Evolutionary conservation across 23 red algal species (phyloP).

Genomic region (Gracilaria domingensis): DNA sequence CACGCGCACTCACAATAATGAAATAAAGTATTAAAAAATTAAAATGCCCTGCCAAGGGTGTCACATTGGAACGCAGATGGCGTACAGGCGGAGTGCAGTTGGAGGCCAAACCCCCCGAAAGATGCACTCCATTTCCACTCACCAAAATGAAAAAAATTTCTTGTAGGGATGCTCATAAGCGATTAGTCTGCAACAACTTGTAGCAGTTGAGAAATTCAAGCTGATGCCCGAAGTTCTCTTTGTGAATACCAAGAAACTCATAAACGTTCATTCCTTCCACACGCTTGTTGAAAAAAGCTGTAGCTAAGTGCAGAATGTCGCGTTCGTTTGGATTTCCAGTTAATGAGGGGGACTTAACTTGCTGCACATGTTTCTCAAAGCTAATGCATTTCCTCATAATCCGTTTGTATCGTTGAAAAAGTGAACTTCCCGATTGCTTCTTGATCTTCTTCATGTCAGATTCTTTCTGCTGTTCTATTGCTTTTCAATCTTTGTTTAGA

Average conservation of each 20-base stretch:
- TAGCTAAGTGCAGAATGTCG: conserved; percentile 13
- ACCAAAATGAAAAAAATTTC: no score
- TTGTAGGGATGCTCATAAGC: neutral
- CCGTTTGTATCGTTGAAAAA: conserved; percentile 28
- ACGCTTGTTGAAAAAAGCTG: neutral
- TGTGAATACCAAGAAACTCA: neutral
- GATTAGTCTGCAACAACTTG: neutral
- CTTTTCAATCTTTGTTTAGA: neutral
- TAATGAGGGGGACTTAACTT: neutral
- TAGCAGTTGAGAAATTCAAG: neutral
- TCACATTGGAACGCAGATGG: no score
- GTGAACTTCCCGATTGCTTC: neutral
- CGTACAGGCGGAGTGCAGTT: no score
- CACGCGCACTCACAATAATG: no score
- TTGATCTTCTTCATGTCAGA: neutral
- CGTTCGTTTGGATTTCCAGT: neutral
- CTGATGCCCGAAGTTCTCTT: neutral
- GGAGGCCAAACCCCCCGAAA: no score
- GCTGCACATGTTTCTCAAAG: neutral
- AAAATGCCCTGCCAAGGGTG: no score
- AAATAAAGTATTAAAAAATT: no score
- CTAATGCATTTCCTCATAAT: neutral
- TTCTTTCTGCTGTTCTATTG: neutral
- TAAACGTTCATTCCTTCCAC: neutral
- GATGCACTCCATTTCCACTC: no score